Conservation (phyloP, 2,329 filamentous ascomycete genomes). For the Aspergillus novoparasiticus region DNA sequence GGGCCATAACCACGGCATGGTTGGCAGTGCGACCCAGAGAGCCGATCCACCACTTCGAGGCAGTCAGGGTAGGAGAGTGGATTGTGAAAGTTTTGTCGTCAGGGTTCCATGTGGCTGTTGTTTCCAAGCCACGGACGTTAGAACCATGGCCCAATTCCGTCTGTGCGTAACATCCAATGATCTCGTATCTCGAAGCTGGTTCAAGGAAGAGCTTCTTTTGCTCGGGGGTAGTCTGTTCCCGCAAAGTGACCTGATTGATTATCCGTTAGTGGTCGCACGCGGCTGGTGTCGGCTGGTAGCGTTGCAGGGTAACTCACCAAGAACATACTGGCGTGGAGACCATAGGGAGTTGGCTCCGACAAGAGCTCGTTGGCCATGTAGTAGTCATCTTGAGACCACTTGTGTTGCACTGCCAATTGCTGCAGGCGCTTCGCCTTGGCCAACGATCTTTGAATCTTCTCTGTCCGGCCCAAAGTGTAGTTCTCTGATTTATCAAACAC, state of each 20-base stretch:
- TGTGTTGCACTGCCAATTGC: constrained; percentile 66
- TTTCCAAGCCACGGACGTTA: constrained; percentile 73
- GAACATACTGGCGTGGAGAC: constrained; percentile 72
- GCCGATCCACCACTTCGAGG: constrained; percentile 85
- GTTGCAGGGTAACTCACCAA: constrained; percentile 49
- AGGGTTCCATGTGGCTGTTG: constrained; percentile 72
- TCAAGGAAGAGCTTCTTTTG: constrained; percentile 74
- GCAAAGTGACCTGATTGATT: constrained; percentile 60
- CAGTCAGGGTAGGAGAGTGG: constrained; percentile 72
- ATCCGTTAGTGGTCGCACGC: constrained; percentile 12
- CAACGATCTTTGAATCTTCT: constrained; percentile 69
- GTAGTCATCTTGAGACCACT: constrained; percentile 68
- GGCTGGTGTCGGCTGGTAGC: not conserved
- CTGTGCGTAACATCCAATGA: constrained; percentile 79
- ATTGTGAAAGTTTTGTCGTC: constrained; percentile 74
- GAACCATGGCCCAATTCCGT: constrained; percentile 79
- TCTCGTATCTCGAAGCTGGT: constrained; percentile 68
- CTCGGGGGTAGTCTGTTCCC: constrained; percentile 71
- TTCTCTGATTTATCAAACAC: constrained; percentile 79
- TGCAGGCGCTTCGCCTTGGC: constrained; percentile 71
- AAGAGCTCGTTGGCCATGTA: constrained; percentile 68
- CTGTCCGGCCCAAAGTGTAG: constrained; percentile 70
- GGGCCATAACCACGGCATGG: constrained; percentile 77
- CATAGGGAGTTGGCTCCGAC: constrained; percentile 73
- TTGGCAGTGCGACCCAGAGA: constrained; percentile 75